Conservation (phyloP, 805 yeast species). For the Schizosaccharomyces octosporus region DNA sequence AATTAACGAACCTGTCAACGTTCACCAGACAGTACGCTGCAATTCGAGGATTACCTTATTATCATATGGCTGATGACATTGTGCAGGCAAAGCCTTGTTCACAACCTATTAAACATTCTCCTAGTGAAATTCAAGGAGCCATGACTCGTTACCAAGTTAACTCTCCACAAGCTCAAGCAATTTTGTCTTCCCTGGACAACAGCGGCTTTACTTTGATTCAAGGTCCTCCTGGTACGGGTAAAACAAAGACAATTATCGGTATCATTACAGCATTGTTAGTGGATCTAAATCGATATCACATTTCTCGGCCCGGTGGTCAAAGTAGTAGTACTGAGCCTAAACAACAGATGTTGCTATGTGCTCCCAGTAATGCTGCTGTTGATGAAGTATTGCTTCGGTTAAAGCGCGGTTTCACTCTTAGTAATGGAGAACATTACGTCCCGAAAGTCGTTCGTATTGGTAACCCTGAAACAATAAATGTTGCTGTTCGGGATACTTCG, state of each 20-base stretch:
- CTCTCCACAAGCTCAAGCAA: constrained; percentile 76
- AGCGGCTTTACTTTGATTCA: constrained; percentile 77
- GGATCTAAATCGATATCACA: constrained; percentile 8
- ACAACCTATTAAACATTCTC: constrained; percentile 5
- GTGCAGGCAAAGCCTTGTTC: constrained; percentile 33
- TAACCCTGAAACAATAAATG: constrained; percentile 63
- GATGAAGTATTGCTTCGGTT: constrained; percentile 78
- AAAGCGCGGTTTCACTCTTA: constrained; percentile 34
- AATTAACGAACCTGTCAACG: constrained; percentile 61
- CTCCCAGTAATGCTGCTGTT: constrained; percentile 97
- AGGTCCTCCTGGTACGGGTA: constrained; percentile 95
- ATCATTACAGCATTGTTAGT: constrained; percentile 47
- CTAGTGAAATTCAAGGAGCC: constrained; percentile 14
- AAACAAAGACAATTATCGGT: constrained; percentile 87
- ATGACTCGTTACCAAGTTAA: constrained; percentile 36
- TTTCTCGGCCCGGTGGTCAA: constrained; percentile 8
- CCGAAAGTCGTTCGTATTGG: constrained; percentile 75
- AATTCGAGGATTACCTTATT: constrained; percentile 54
- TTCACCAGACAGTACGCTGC: constrained; percentile 83
- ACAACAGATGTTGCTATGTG: constrained; percentile 63
- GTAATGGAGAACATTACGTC: constrained; percentile 21
- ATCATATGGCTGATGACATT: constrained; percentile 47
- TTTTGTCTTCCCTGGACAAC: constrained; percentile 39
- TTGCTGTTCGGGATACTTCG: constrained; percentile 57
- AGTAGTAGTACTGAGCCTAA: constrained; percentile 9